Conservation (phyloP, 202 grass and related monocot species). For the Cymbopogon flexuosus region DNA sequence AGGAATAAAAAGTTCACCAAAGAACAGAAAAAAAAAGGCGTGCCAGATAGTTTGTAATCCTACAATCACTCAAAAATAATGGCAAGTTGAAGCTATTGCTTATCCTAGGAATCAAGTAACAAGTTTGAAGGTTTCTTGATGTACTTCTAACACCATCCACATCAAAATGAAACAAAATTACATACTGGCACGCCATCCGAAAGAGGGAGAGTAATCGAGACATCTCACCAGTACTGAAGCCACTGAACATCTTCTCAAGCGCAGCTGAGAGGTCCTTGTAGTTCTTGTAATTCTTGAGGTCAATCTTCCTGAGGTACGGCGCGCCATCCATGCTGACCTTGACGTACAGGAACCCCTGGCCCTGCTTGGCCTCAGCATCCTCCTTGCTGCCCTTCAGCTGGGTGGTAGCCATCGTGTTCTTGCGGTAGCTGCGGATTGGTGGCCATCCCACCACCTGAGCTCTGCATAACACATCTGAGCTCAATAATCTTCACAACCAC, state of each 20-base stretch:
- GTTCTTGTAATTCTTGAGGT: constrained; percentile 75
- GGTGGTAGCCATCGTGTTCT: constrained; percentile 77
- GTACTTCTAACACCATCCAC: constrained; percentile 4
- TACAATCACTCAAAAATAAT: not conserved
- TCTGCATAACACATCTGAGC: constrained; percentile 41
- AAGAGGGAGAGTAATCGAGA: constrained; percentile 5
- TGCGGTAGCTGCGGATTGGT: constrained; percentile 86
- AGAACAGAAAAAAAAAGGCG: not conserved
- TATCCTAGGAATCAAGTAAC: not conserved
- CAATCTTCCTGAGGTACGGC: constrained; percentile 84
- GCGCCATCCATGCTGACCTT: constrained; percentile 96
- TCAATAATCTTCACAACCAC: constrained; percentile 5
- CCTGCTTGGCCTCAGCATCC: constrained; percentile 54
- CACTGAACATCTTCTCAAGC: constrained; percentile 79
- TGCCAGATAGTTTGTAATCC: not conserved
- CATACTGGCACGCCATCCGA: not conserved
- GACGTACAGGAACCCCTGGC: constrained; percentile 56
- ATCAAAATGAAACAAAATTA: not conserved
- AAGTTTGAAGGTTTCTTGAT: not conserved
- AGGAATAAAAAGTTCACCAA: constrained; percentile 26
- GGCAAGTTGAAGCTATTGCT: not conserved
- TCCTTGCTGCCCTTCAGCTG: constrained; percentile 70
- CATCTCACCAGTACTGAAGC: constrained; percentile 71
- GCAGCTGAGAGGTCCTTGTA: constrained; percentile 71
- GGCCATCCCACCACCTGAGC: constrained; percentile 96